Conservation (phyloP, 352 stramenopile species). For the Globisporangium cederbergense region DNA sequence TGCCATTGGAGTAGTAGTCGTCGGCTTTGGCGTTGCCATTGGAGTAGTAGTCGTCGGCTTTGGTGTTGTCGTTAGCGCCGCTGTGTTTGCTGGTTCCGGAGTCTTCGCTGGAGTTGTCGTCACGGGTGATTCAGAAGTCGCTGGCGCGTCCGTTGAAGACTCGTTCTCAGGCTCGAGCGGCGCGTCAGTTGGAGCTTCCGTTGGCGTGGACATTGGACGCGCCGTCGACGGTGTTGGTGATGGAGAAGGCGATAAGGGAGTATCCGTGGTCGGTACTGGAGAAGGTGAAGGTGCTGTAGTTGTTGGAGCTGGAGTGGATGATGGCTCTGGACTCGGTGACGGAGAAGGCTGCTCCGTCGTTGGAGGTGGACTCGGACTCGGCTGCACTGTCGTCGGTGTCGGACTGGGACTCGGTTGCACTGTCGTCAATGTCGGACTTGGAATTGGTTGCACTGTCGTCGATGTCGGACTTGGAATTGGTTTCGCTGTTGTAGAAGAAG, state of each 20-base stretch:
- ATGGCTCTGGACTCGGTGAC: neutral
- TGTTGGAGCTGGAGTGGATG: neutral
- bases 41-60: neutral
- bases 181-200: slow-evolving; percentile 12
- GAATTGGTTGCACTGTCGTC: neutral
- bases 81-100: neutral
- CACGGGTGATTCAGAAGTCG: neutral
- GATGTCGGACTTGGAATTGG: neutral
- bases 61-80: neutral
- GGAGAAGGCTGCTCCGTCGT: slow-evolving; percentile 5
- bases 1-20: neutral
- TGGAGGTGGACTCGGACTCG: neutral
- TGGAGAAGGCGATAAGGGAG: neutral
- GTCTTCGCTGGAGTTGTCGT: neutral
- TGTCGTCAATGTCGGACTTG: neutral
- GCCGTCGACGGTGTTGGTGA: neutral
- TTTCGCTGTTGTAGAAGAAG: slow-evolving; percentile 11
- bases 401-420: neutral
- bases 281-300: slow-evolving; percentile 9
- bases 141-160: neutral
- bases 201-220: slow-evolving; percentile 4
- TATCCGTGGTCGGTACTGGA: neutral
- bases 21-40: neutral
- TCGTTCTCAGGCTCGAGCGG: neutral
- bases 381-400: neutral